These are phyloP conservation scores for Gracilaria gracilis DNA, from an alignment of 23 red algal species.

Conservation along the genomic window DNA sequence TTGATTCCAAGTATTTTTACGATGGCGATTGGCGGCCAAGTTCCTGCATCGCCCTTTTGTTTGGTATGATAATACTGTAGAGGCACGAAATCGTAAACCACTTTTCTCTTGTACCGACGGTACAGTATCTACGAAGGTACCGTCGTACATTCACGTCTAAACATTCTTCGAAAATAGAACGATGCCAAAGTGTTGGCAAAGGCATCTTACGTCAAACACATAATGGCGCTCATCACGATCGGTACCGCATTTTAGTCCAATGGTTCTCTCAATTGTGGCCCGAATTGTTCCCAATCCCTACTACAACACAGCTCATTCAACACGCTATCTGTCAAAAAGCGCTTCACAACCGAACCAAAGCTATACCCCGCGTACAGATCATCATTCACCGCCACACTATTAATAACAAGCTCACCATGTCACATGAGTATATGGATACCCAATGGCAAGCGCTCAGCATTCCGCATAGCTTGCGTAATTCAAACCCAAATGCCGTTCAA, in stretches of 20 bases:
- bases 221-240: background rate
- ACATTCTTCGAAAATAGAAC: too few species aligned
- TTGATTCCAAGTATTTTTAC: too few species aligned
- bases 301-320: background rate
- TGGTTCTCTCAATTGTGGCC: background rate
- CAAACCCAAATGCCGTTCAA: background rate
- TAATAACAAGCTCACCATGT: background rate
- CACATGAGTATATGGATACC: background rate
- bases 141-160: too few species aligned
- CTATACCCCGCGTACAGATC: background rate
- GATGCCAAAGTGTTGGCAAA: background rate
- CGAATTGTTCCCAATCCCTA: background rate
- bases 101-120: background rate
- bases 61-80: too few species aligned
- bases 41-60: too few species aligned
- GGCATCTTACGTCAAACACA: background rate
- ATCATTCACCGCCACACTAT: conserved; percentile 7
- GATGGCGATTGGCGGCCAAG: background rate
- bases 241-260: conserved; percentile 3
- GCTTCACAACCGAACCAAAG: background rate
- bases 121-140: too few species aligned
- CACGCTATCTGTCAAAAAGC: background rate
- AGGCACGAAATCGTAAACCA: background rate
- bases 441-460: background rate
- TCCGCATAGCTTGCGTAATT: background rate